These are phyloP conservation scores for Tetrahymena elliotti DNA, from an alignment of 73 alveolate species.

Conservation along the genomic window DNA sequence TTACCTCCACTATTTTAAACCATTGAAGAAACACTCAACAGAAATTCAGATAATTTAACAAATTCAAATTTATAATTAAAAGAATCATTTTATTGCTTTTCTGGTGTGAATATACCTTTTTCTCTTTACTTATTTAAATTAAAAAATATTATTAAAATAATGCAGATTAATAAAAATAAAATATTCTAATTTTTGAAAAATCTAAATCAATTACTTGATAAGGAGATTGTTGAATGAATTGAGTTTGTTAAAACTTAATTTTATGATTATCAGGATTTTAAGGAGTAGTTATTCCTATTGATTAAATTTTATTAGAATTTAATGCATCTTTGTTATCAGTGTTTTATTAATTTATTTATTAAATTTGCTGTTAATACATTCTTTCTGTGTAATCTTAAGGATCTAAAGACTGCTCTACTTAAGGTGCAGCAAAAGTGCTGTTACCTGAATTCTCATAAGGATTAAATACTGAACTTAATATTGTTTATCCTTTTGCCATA, in stretches of 20 bases:
- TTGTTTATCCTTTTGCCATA: neutral
- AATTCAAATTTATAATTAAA: neutral
- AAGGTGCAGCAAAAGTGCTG: neutral
- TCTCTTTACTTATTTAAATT: neutral
- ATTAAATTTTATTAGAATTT: neutral
- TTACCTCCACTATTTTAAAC: neutral
- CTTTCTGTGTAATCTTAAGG: neutral
- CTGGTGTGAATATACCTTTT: neutral
- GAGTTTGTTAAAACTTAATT: neutral
- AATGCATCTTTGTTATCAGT: neutral
- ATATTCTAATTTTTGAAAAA: too few relatives aligned
- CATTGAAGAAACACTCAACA: neutral
- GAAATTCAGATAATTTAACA: neutral
- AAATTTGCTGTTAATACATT: neutral
- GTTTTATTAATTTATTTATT: neutral
- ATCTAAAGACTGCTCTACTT: neutral
- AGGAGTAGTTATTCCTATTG: neutral
- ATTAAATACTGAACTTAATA: neutral
- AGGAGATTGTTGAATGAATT: neutral
- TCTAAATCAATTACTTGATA: neutral
- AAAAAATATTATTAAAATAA: neutral
- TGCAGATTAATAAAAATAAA: too few relatives aligned
- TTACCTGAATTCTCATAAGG: neutral
- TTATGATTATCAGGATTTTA: neutral
- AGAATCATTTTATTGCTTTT: neutral